These are phyloP conservation scores for Aciculoconidium aculeatum DNA, from an alignment of 805 yeast genomes.

Conservation along the genomic window DNA sequence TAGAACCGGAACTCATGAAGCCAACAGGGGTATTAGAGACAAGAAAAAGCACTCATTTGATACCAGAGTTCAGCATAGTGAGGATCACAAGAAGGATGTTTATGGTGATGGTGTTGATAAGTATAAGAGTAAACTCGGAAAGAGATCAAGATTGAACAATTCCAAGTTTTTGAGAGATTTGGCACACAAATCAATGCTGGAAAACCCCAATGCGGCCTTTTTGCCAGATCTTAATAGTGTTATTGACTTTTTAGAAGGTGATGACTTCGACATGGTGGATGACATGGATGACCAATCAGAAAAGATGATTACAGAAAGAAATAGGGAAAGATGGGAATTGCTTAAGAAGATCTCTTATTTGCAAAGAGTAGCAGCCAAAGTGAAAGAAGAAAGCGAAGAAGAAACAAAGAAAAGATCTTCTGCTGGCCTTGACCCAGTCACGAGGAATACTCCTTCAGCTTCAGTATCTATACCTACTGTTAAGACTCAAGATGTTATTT, in stretches of 20 bases:
- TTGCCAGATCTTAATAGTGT: constrained; percentile 58
- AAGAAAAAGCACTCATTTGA: constrained; percentile 77
- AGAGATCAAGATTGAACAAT: constrained; percentile 47
- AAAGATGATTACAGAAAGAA: constrained; percentile 32
- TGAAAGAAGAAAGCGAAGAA: constrained; percentile 31
- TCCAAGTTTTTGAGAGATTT: constrained; percentile 50
- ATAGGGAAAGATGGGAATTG: constrained; percentile 63
- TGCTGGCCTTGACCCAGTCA: constrained; percentile 23
- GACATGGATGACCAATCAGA: constrained; percentile 36
- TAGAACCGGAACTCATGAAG: constrained; percentile 70
- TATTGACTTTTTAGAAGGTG: constrained; percentile 46
- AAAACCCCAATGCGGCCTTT: constrained; percentile 25
- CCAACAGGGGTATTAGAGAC: constrained; percentile 79
- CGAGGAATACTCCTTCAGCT: constrained; percentile 4
- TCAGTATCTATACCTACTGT: too few species aligned
- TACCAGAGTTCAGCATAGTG: constrained; percentile 66
- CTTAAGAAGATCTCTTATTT: constrained; percentile 65
- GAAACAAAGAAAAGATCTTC: constrained; percentile 31
- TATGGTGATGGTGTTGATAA: constrained; percentile 71
- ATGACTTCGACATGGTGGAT: constrained; percentile 31
- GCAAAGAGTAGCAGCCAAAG: constrained; percentile 58
- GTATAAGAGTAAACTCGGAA: constrained; percentile 41
- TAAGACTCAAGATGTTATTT: constrained; percentile 3
- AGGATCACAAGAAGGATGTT: constrained; percentile 66
- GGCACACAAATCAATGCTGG: constrained; percentile 44